phyloP scores from a whole-genome alignment of 2,329 filamentous ascomycete genomes.

The Colletotrichum endophyticum region DNA sequence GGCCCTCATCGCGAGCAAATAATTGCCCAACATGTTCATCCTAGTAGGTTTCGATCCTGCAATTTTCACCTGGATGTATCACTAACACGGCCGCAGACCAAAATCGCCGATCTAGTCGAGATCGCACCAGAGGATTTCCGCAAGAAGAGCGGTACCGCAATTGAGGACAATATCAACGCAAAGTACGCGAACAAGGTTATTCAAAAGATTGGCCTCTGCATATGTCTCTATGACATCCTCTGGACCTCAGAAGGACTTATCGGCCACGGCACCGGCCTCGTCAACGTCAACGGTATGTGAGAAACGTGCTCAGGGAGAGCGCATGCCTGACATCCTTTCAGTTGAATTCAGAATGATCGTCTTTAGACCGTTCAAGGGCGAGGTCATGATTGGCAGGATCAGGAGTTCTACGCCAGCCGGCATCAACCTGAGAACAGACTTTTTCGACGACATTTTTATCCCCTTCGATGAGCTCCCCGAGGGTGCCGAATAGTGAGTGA shows the following conservation, averaged over 20 bases:
- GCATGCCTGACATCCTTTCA: constrained; percentile 39
- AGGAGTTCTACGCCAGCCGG: constrained; percentile 73
- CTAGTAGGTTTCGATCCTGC: constrained; percentile 39
- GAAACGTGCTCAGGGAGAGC: too few species aligned
- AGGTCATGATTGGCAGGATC: constrained; percentile 87
- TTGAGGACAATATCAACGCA: constrained; percentile 95
- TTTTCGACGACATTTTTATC: constrained; percentile 92
- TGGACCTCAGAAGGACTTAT: constrained; percentile 93
- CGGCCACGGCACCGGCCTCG: constrained; percentile 87
- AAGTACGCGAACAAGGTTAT: constrained; percentile 98
- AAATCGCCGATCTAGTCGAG: constrained; percentile 92
- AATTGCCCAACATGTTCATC: constrained; percentile 50
- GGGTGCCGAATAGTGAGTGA: constrained; percentile 74
- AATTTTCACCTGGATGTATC: background rate
- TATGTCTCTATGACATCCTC: constrained; percentile 90
- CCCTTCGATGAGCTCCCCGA: constrained; percentile 76
- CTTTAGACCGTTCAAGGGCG: constrained; percentile 94
- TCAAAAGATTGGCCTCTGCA: constrained; percentile 91
- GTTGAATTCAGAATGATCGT: constrained; percentile 94
- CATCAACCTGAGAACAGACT: constrained; percentile 83
- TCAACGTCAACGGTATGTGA: constrained; percentile 84
- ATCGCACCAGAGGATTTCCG: constrained; percentile 89
- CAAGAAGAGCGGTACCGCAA: constrained; percentile 80
- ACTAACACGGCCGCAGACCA: constrained; percentile 65
- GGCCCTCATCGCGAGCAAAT: background rate